Evolutionary conservation across 495 filamentous ascomycete species (phyloP), one percentile per base, ranked within the genome.

Genomic region (Aspergillus panamensis): DNA sequence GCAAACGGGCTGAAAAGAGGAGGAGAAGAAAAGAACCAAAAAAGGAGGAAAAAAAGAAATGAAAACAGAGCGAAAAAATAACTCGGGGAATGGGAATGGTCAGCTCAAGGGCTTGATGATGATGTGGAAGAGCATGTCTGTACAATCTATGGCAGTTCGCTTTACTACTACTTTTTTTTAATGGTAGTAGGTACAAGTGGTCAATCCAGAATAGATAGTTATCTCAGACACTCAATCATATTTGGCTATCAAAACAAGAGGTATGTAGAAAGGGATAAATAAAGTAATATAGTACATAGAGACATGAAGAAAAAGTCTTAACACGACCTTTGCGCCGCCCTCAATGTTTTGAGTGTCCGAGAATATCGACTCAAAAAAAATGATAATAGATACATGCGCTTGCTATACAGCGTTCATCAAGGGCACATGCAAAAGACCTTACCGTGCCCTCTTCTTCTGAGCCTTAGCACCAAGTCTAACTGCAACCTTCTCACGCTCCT

Each of bases 401-500:
- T 25, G 25, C 25, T 59, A 56, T 44, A 57, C 47, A 51, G 30
- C 48, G 49, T 57, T 50, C 21, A 44, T 47, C 43, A 17, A 42
- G 21, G 9, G 21, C 33, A 40, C 48, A 42, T n/a, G 25, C 25
- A 25, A 25, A 25, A 25, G 5, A 5, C 21, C 25, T 50, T 48
- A 67, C 29, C 71, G 69, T 29, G 52, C 25, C 19, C 52, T 58
- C 63, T 68, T 70, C 65, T 72, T 69, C 35, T 44, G 54, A 1
- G 32, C 40, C 48, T 66, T 69, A 17, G 62, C 66, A 3, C 62
- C 63, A 43, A 71, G 64, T 54, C 66, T 69, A 9, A 76, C 66
- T 53, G 71, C 72, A 61, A 74, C 72, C 53, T 70, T 71, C 63
- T 76, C 73, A 14, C 71, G 72, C 45, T 76, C 72, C n/a, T 69